Conservation (phyloP, 1,139 yeast species). For the Candida sanyaensis region DNA sequence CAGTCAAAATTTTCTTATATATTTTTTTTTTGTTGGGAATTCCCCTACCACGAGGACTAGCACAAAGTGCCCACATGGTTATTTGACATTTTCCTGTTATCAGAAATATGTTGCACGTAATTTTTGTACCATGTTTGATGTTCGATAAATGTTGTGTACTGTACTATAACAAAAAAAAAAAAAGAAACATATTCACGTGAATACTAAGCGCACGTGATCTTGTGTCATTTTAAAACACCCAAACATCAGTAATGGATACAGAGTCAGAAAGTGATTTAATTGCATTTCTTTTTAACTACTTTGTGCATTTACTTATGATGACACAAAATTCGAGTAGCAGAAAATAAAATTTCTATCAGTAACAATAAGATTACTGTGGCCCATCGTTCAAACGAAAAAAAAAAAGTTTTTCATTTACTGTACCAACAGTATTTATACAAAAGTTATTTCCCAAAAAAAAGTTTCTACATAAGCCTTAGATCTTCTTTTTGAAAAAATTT, state of each 20-base stretch:
- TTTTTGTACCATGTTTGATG: background rate
- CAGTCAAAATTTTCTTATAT: too few relatives aligned
- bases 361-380: conserved; percentile 4
- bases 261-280: conserved; percentile 7
- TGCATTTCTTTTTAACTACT: background rate
- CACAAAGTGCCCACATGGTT: background rate
- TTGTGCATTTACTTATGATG: background rate
- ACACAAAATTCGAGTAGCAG: background rate
- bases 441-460: conserved; percentile 3
- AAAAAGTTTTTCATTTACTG: conserved; percentile 1
- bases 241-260: conserved; percentile 2
- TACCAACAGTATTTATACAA: background rate
- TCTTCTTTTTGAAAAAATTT: background rate
- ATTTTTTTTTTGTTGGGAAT: background rate
- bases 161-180: background rate
- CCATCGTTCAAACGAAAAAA: conserved; percentile 4
- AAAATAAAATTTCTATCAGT: background rate
- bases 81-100: background rate
- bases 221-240: conserved; percentile 8
- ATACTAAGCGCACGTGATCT: conserved; percentile 8
- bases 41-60: background rate
- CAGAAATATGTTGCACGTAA: background rate
- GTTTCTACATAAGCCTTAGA: background rate
- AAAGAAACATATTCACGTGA: too few relatives aligned
- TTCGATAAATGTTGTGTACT: background rate